phyloP scores from a whole-genome alignment of 495 filamentous ascomycete genomes.

The Umbilicaria muhlenbergii region DNA sequence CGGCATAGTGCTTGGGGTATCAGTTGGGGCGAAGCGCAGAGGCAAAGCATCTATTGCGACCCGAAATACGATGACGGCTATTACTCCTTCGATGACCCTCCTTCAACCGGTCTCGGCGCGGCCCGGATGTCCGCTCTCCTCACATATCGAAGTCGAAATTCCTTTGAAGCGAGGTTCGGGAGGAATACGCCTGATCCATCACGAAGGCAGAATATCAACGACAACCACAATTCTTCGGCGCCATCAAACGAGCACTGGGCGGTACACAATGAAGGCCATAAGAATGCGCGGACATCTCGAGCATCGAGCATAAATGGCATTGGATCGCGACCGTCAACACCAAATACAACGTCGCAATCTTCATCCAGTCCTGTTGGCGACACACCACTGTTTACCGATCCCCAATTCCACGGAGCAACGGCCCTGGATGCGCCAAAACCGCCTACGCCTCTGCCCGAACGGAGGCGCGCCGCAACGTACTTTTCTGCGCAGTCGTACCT shows the following conservation, averaged over 20 bases:
- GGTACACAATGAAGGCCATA: constrained; percentile 93
- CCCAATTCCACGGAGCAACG: constrained; percentile 62
- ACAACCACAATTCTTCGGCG: constrained; percentile 41
- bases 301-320: constrained; percentile 23
- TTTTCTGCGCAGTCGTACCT: constrained; percentile 97
- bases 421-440: constrained; percentile 18
- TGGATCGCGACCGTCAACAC: constrained; percentile 13
- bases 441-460: constrained; percentile 8
- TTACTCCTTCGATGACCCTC: constrained; percentile 72
- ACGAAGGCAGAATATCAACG: constrained; percentile 62
- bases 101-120: constrained; percentile 71
- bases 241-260: constrained; percentile 75
- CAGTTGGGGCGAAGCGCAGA: constrained; percentile 94
- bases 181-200: constrained; percentile 80
- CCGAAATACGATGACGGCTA: constrained; percentile 97
- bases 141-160: constrained; percentile 91
- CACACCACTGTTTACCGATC: constrained; percentile 38
- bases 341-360: constrained; percentile 12
- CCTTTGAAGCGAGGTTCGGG: constrained; percentile 89
- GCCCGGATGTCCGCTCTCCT: constrained; percentile 93
- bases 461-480: constrained; percentile 57
- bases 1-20: constrained; percentile 98
- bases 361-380: constrained; percentile 9
- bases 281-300: constrained; percentile 27
- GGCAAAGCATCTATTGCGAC: constrained; percentile 96